These are phyloP conservation scores for Colletotrichum lini DNA, from an alignment of 2,329 filamentous ascomycete species.

Conservation along the genomic window DNA sequence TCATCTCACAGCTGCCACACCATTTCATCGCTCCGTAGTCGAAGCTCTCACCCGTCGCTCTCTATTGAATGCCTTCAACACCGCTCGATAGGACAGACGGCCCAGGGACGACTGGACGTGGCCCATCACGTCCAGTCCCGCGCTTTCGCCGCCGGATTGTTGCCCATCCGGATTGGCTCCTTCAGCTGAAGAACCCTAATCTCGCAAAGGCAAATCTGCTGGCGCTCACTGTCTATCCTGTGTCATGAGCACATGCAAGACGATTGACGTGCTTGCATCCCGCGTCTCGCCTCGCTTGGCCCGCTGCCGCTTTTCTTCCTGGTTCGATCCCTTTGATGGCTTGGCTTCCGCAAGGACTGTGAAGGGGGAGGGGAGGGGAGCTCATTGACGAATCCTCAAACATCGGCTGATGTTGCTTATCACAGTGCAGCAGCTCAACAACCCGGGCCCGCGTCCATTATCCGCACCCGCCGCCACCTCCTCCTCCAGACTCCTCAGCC, in stretches of 20 bases:
- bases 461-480: conserved; percentile 12
- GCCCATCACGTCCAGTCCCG: not conserved
- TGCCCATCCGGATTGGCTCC: conserved; percentile 13
- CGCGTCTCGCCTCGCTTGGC: conserved; percentile 27
- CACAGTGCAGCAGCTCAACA: conserved; percentile 29
- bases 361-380: conserved; percentile 16
- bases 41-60: conserved; percentile 21
- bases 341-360: conserved; percentile 24
- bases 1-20: conserved; percentile 40
- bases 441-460: conserved; percentile 8
- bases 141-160: conserved; percentile 15
- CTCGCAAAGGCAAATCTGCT: conserved; percentile 31
- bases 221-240: conserved; percentile 38
- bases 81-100: not conserved
- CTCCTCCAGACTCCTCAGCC: conserved; percentile 1
- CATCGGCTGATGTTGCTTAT: conserved; percentile 27
- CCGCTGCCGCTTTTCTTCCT: conserved; percentile 13
- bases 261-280: conserved; percentile 33
- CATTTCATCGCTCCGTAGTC: conserved; percentile 36
- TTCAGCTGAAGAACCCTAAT: conserved; percentile 34
- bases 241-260: conserved; percentile 37
- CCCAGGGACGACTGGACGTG: not conserved
- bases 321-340: conserved; percentile 38
- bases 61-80: conserved; percentile 18
- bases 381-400: conserved; percentile 20